phyloP scores from a whole-genome alignment of 768 basidiomycete species.

The Phlebiopsis gigantea region DNA sequence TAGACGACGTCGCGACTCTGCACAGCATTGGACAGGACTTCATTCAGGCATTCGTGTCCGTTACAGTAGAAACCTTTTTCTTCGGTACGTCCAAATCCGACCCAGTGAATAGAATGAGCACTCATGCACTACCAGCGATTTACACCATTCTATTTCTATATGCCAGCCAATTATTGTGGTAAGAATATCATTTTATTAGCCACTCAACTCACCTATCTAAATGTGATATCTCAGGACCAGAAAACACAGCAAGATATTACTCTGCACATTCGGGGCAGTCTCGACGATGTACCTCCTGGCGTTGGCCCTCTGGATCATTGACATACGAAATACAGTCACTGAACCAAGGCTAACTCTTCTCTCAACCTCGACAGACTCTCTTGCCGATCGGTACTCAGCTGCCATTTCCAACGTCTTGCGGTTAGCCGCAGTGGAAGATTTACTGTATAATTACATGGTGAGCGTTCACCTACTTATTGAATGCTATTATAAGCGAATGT shows the following conservation, averaged over 20 bases:
- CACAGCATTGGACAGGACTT: slow-evolving; percentile 5
- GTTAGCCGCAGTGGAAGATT: slow-evolving; percentile 10
- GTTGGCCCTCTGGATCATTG: slow-evolving; percentile 18
- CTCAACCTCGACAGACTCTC: slow-evolving; percentile 1
- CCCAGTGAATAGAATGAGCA: too few species aligned
- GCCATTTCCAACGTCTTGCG: slow-evolving; percentile 6
- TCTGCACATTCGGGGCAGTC: background rate
- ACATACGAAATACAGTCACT: slow-evolving; percentile 15
- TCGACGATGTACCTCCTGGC: slow-evolving; percentile 10
- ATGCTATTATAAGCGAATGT: too few species aligned
- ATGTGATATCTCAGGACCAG: background rate
- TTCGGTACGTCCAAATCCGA: background rate
- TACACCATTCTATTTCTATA: background rate
- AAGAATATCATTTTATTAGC: too few species aligned
- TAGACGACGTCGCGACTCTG: background rate
- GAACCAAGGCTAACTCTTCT: slow-evolving; percentile 10
- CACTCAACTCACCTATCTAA: background rate
- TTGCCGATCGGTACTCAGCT: slow-evolving; percentile 4
- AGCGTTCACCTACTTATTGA: background rate
- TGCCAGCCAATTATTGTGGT: background rate
- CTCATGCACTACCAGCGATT: background rate
- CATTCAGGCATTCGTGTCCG: slow-evolving; percentile 7
- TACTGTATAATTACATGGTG: slow-evolving; percentile 19
- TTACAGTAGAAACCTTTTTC: slow-evolving; percentile 8
- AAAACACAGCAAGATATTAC: background rate